Conservation (phyloP, 2,329 filamentous ascomycete genomes). For the Penicillium oxalicum region DNA sequence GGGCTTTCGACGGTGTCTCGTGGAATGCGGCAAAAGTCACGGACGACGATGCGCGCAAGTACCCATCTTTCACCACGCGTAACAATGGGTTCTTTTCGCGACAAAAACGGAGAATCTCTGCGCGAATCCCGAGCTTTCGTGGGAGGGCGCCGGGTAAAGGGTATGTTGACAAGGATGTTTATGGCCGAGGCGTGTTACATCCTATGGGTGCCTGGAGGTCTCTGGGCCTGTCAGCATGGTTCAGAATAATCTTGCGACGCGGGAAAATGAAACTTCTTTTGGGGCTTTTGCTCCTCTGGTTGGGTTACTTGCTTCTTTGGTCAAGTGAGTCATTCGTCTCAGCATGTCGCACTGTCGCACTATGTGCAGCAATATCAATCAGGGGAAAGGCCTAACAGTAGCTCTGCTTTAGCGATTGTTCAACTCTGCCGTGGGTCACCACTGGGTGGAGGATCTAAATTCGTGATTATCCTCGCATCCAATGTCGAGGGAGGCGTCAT, state of each 20-base stretch:
- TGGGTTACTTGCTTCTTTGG: slow-evolving; percentile 62
- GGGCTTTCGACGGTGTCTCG: slow-evolving; percentile 47
- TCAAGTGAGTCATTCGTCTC: slow-evolving; percentile 56
- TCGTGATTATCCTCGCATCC: slow-evolving; percentile 85
- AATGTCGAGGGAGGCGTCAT: slow-evolving; percentile 96
- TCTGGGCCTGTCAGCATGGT: slow-evolving; percentile 22
- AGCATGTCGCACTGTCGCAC: neutral
- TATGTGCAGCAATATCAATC: neutral
- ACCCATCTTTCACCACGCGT: slow-evolving; percentile 72
- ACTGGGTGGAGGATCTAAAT: slow-evolving; percentile 80
- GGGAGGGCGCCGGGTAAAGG: slow-evolving; percentile 29
- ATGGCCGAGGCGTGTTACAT: slow-evolving; percentile 51
- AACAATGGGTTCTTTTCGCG: slow-evolving; percentile 83
- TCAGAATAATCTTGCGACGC: slow-evolving; percentile 55
- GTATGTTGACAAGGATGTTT: slow-evolving; percentile 69
- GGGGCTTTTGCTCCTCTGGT: slow-evolving; percentile 54
- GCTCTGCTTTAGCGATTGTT: slow-evolving; percentile 48
- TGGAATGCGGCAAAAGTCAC: slow-evolving; percentile 81
- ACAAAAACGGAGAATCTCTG: slow-evolving; percentile 74
- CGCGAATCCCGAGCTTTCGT: slow-evolving; percentile 69
- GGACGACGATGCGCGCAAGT: slow-evolving; percentile 65
- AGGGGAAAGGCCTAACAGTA: neutral
- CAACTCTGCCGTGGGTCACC: slow-evolving; percentile 64
- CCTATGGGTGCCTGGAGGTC: slow-evolving; percentile 29
- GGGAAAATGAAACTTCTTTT: slow-evolving; percentile 59